These are phyloP conservation scores for Cymbidium sinense DNA, from an alignment of 106 monocot species.

Conservation along the genomic window DNA sequence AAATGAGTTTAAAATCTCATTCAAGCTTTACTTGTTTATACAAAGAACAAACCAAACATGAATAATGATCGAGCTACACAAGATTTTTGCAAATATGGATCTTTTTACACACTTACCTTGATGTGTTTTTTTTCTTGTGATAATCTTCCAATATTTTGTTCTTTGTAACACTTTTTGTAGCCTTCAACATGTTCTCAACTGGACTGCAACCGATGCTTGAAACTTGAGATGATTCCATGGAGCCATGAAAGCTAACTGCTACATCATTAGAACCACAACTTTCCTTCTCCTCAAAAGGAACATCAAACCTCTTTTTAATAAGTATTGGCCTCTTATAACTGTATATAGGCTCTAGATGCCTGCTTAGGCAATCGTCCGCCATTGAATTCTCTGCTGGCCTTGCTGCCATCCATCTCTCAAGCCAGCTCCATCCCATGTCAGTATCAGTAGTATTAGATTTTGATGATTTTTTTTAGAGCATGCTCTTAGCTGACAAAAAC, in stretches of 20 bases:
- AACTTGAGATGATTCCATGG: slow-evolving; percentile 5
- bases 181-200: slow-evolving; percentile 30
- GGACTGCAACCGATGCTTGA: slow-evolving; percentile 14
- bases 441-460: slow-evolving; percentile 26
- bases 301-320: slow-evolving; percentile 38
- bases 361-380: slow-evolving; percentile 29
- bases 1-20: not conserved
- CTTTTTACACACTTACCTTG: slow-evolving; percentile 16
- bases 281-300: slow-evolving; percentile 56
- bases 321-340: slow-evolving; percentile 16
- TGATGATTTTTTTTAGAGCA: slow-evolving; percentile 45
- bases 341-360: slow-evolving; percentile 20
- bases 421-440: slow-evolving; percentile 74
- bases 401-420: slow-evolving; percentile 96
- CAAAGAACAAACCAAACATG: not conserved
- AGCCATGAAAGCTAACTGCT: slow-evolving; percentile 35
- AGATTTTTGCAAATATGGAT: too few relatives aligned
- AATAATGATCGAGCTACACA: not conserved
- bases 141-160: slow-evolving; percentile 24
- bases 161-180: slow-evolving; percentile 16
- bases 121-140: slow-evolving; percentile 8
- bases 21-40: not conserved
- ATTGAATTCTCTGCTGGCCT: slow-evolving; percentile 32
- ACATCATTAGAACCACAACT: slow-evolving; percentile 87
- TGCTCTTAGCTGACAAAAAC: slow-evolving; percentile 41